These are phyloP conservation scores for Posidonia australis DNA, from an alignment of 106 monocot species.

Conservation along the genomic window DNA sequence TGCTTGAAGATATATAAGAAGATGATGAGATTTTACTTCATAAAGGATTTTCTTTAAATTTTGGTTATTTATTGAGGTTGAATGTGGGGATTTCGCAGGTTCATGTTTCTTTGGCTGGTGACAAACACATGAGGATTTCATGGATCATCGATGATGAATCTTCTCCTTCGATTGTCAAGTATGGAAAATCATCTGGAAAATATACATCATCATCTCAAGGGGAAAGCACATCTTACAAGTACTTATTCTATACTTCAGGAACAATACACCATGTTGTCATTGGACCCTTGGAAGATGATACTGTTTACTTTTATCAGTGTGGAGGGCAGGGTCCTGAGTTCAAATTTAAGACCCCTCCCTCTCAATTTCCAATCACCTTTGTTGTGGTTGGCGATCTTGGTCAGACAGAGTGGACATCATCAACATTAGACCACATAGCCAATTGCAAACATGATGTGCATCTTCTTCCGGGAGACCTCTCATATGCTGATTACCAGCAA, in stretches of 20 bases:
- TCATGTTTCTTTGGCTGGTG: slow-evolving; percentile 87
- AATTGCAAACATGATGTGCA: slow-evolving; percentile 64
- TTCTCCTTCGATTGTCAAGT: slow-evolving; percentile 69
- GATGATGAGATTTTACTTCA: too few relatives aligned
- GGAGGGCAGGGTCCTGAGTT: slow-evolving; percentile 65
- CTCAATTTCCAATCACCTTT: slow-evolving; percentile 66
- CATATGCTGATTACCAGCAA: slow-evolving; percentile 92
- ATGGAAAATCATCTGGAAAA: slow-evolving; percentile 51
- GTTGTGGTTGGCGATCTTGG: slow-evolving; percentile 89
- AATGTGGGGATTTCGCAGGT: slow-evolving; percentile 33
- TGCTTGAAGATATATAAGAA: too few relatives aligned
- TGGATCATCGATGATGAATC: slow-evolving; percentile 50
- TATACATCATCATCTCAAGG: slow-evolving; percentile 47
- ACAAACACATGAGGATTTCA: slow-evolving; percentile 78
- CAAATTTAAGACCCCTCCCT: slow-evolving; percentile 76
- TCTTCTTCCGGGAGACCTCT: slow-evolving; percentile 83
- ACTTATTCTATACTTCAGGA: slow-evolving; percentile 71
- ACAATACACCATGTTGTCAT: slow-evolving; percentile 83
- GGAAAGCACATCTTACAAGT: slow-evolving; percentile 68
- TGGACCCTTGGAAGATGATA: slow-evolving; percentile 66
- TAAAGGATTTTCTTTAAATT: too few relatives aligned
- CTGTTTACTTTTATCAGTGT: slow-evolving; percentile 70
- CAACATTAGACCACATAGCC: slow-evolving; percentile 66
- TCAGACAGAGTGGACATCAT: slow-evolving; percentile 74
- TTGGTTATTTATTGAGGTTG: not conserved